Percentiles rank a stretch among this genome's conserved stretches.
Conservation (phyloP, 805 yeast species). For the Vanderwaltozyma verrucispora region DNA sequence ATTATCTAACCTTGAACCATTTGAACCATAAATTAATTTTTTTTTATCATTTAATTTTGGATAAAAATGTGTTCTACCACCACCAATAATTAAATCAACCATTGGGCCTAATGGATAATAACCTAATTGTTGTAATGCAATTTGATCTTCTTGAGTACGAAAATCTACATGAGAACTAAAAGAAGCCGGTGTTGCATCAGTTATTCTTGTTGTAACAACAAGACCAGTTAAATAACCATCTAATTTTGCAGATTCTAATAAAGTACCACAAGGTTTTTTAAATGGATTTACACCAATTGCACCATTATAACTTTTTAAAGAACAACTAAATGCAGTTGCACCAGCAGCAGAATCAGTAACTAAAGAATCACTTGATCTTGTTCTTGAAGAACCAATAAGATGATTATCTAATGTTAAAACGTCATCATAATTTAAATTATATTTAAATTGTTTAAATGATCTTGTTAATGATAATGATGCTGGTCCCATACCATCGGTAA, state of each 20-base stretch:
- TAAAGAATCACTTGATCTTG: conserved; percentile 64
- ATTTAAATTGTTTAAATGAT: conserved; percentile 49
- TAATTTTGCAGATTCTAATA: conserved; percentile 78
- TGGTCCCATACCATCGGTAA: conserved; percentile 95
- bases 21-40: conserved; percentile 19
- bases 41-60: conserved; percentile 27
- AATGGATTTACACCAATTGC: conserved; percentile 78
- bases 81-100: conserved; percentile 83
- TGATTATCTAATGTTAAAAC: conserved; percentile 53
- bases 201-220: conserved; percentile 84
- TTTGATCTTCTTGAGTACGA: conserved; percentile 71
- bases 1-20: conserved; percentile 61
- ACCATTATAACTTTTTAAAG: conserved; percentile 73
- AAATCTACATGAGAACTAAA: conserved; percentile 71
- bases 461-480: conserved; percentile 74
- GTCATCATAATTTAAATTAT: conserved; percentile 41
- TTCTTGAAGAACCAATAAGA: conserved; percentile 75
- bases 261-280: conserved; percentile 72
- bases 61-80: conserved; percentile 79
- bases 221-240: conserved; percentile 77
- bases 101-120: conserved; percentile 65
- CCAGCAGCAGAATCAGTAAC: conserved; percentile 97
- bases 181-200: conserved; percentile 94
- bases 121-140: conserved; percentile 84
- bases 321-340: conserved; percentile 89